Conservation (phyloP, 352 stramenopile genomes). For the Saprolegnia parasitica region DNA sequence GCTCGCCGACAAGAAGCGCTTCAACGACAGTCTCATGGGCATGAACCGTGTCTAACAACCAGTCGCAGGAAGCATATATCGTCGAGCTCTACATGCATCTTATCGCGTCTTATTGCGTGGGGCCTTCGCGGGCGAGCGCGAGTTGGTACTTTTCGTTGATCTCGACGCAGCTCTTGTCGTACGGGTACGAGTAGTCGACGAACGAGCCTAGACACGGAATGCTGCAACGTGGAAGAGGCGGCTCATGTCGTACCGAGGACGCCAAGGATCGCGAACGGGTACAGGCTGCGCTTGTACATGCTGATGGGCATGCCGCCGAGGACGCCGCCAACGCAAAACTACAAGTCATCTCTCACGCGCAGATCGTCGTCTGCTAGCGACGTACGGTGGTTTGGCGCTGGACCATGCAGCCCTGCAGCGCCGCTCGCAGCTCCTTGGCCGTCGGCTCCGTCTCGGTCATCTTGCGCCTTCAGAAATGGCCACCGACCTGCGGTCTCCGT, state of each 20-base stretch:
- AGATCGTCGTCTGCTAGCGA: background rate
- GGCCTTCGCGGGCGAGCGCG: slow-evolving; percentile 10
- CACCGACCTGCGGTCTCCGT: no score
- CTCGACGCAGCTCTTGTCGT: slow-evolving; percentile 32
- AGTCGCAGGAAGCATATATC: background rate
- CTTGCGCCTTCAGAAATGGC: background rate
- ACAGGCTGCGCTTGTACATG: slow-evolving; percentile 75
- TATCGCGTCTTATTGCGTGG: background rate
- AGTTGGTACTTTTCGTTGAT: background rate
- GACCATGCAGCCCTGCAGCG: slow-evolving; percentile 25
- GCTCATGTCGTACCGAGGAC: slow-evolving; percentile 49
- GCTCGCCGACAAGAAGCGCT: slow-evolving; percentile 61
- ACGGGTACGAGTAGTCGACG: slow-evolving; percentile 79
- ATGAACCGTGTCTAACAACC: slow-evolving; percentile 26
- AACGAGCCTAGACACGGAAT: slow-evolving; percentile 53
- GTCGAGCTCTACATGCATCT: background rate
- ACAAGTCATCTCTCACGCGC: background rate
- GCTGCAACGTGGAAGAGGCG: background rate
- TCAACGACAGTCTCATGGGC: slow-evolving; percentile 76
- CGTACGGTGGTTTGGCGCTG: slow-evolving; percentile 15
- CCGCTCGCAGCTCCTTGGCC: slow-evolving; percentile 24
- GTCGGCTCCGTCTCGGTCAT: background rate
- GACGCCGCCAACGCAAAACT: slow-evolving; percentile 77
- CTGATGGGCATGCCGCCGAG: slow-evolving; percentile 78
- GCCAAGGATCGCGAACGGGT: slow-evolving; percentile 65